These are phyloP conservation scores for Kodamaea neixiangensis DNA, from an alignment of 805 yeast genomes.

Conservation along the genomic window DNA sequence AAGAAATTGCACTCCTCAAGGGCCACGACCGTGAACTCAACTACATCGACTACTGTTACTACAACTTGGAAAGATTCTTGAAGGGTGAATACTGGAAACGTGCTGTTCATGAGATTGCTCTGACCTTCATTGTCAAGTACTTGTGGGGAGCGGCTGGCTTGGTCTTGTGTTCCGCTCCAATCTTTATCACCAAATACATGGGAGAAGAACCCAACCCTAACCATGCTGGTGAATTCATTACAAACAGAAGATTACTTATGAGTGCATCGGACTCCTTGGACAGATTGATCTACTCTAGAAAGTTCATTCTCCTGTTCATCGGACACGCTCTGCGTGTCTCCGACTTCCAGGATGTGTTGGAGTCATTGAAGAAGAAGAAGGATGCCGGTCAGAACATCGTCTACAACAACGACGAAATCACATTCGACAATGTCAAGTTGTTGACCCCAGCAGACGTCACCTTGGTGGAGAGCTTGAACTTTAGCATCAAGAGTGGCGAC, in stretches of 20 bases:
- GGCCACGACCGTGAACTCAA: conserved; percentile 82
- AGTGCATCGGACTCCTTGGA: conserved; percentile 89
- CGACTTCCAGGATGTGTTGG: conserved; percentile 65
- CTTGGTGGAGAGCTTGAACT: conserved; percentile 63
- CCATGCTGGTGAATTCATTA: conserved; percentile 80
- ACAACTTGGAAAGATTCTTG: conserved; percentile 75
- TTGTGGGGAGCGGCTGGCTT: conserved; percentile 96
- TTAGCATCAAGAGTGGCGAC: conserved; percentile 76
- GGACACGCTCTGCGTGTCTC: conserved; percentile 80
- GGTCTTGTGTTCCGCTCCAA: conserved; percentile 83
- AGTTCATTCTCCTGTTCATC: conserved; percentile 76
- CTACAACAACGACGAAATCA: conserved; percentile 53
- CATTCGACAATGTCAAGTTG: conserved; percentile 75
- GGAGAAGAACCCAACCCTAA: conserved; percentile 45
- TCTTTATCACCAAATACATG: conserved; percentile 62
- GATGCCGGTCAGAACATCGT: conserved; percentile 24
- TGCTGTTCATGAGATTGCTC: conserved; percentile 80
- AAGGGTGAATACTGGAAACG: conserved; percentile 73
- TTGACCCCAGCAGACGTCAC: conserved; percentile 83
- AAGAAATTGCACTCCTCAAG: conserved; percentile 82
- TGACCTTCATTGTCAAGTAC: conserved; percentile 86
- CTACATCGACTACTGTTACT: conserved; percentile 75
- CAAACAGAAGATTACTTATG: conserved; percentile 80
- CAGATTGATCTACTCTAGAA: conserved; percentile 79
- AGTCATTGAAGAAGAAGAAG: conserved; percentile 27